Evolutionary conservation across 2,329 filamentous ascomycete species (phyloP), one percentile per base, ranked within the genome.

Genomic region (Trichoderma sp.): DNA sequence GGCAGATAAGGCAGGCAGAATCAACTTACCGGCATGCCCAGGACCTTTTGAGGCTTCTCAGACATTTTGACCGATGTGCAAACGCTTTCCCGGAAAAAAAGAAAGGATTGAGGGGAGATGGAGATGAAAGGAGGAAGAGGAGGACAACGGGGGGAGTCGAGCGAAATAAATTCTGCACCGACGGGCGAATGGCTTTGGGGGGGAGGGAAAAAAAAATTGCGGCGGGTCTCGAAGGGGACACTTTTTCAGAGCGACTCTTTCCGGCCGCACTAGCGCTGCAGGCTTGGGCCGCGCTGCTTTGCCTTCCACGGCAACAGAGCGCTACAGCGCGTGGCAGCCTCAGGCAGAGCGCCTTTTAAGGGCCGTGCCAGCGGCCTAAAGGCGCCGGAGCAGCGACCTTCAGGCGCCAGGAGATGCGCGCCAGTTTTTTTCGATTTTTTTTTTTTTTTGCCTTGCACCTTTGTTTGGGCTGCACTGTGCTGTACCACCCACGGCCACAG

Each of bases 11-110:
- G 79, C 74, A 76, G 24, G 34, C 70, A 67, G 64, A 72, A 5
- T 39, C 28, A 39, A 86, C 88, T 87, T 86, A 91, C 89, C 82
- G 88, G 88, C 87, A 91, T 90, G 87, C 89, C 89, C 86, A 90
- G 79, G 79, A 91, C 85, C 82, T 84, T 87, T 77, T 85, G 83
- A 80, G 88, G 84, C 75, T 88, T 83, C 79, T 84, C 76, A 82
- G 87, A 84, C 87, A 89, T 90, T 79, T 81, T 88, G 83, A 80
- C 81, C 80, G 79, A 78, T 82, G 80, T 77, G 77, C 74, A 78
- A 76, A 77, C 73, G 75, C 76, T 80, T 82, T 81, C 81, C 81
- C 81, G 79, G 81, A 81, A 77, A 81, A 80, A 82, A 81, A 83
- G 80, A 85, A 88, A 87, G 82, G 82, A 88, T 81, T 86, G 88